Conservation (phyloP, 371 early-diverging fungal genomes). For the Mortierella sp. region DNA sequence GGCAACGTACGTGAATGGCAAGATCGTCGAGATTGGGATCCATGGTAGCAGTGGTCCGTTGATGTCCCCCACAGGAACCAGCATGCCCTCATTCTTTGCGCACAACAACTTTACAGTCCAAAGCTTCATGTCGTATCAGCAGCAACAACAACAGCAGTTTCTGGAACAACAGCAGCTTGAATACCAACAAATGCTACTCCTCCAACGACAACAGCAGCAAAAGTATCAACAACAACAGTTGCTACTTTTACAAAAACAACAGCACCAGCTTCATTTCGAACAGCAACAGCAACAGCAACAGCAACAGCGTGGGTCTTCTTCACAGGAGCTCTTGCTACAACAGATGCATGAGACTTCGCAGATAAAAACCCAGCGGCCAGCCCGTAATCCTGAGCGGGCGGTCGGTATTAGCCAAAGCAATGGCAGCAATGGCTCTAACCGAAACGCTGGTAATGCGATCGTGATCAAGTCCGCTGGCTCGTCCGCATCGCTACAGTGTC, state of each 20-base stretch:
- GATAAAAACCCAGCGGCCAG: constrained; percentile 37
- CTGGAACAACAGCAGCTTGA: constrained; percentile 27
- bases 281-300: constrained; percentile 28
- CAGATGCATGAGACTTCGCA: constrained; percentile 23
- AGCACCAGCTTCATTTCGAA: constrained; percentile 9
- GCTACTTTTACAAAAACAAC: constrained; percentile 36
- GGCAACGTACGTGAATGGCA: constrained; percentile 45
- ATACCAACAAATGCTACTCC: constrained; percentile 24
- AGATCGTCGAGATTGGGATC: constrained; percentile 34
- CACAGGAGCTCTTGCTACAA: constrained; percentile 15
- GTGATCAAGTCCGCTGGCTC: constrained; percentile 24
- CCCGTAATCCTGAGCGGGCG: constrained; percentile 34
- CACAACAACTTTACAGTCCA: constrained; percentile 43
- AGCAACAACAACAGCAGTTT: constrained; percentile 41
- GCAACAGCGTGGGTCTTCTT: constrained; percentile 4
- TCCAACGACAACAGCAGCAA: constrained; percentile 39
- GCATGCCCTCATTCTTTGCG: constrained; percentile 7
- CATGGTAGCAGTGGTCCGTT: constrained; percentile 17
- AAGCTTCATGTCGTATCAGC: constrained; percentile 52
- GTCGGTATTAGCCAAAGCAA: neutral
- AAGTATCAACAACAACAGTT: constrained; percentile 33
- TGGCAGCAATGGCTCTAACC: neutral
- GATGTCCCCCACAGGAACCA: neutral
- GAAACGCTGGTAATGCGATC: constrained; percentile 27
- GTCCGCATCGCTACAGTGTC: constrained; percentile 14